Evolutionary conservation across 1,284 basidiomycete genomes (phyloP).

Genomic region (Cerrena zonata): DNA sequence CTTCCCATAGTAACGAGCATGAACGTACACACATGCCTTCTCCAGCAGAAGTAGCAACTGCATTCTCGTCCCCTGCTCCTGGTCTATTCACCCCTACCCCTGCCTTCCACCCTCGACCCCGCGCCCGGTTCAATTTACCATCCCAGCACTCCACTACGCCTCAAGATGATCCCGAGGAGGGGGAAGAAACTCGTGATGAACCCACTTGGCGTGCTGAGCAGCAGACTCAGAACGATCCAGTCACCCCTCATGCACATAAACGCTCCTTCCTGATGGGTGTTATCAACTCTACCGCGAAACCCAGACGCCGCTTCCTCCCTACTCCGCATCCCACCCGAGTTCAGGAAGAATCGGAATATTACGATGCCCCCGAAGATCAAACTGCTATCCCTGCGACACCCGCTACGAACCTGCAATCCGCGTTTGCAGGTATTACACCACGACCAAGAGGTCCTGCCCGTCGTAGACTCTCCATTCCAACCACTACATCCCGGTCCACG

Average conservation of each 20-base stretch:
- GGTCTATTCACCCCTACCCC: slow-evolving; percentile 55
- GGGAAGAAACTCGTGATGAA: slow-evolving; percentile 12
- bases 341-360: slow-evolving; percentile 8
- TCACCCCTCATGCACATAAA: slow-evolving; percentile 64
- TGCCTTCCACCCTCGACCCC: slow-evolving; percentile 50
- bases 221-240: slow-evolving; percentile 23
- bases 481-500: slow-evolving; percentile 29
- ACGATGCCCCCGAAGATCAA: slow-evolving; percentile 1
- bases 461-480: slow-evolving; percentile 44
- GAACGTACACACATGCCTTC: slow-evolving; percentile 16
- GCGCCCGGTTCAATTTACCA: slow-evolving; percentile 54
- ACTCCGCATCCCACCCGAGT: slow-evolving; percentile 57
- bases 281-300: slow-evolving; percentile 72
- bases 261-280: slow-evolving; percentile 72
- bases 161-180: slow-evolving; percentile 18
- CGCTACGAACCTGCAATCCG: slow-evolving; percentile 32
- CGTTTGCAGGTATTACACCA: slow-evolving; percentile 61
- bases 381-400: slow-evolving; percentile 22
- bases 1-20: slow-evolving; percentile 4
- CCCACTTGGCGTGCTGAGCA: slow-evolving; percentile 10
- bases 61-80: slow-evolving; percentile 32
- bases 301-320: slow-evolving; percentile 49
- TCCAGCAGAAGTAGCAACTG: slow-evolving; percentile 35
- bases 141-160: slow-evolving; percentile 20
- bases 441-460: slow-evolving; percentile 32